phyloP scores from a whole-genome alignment of 208 protist genomes.

The Herpetomonas samuelpessoai region DNA sequence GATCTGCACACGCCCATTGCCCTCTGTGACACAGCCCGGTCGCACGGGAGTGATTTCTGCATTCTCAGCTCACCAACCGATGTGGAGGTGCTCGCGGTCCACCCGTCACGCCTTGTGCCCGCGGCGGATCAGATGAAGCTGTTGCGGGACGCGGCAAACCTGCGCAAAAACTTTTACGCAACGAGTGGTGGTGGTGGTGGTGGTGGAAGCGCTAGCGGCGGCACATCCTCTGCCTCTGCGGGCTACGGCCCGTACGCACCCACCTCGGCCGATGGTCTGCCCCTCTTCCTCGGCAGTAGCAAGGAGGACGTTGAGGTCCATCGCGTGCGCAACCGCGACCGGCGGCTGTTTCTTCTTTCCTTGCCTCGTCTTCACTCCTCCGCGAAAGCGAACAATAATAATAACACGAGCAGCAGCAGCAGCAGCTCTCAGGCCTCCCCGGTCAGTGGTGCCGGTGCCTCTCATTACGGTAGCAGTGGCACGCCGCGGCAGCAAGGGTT shows the following conservation, averaged over 20 bases:
- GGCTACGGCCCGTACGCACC: no score
- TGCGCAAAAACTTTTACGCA: neutral
- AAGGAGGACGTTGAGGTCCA: neutral
- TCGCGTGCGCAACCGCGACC: neutral
- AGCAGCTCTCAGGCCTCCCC: no score
- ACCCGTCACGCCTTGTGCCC: constrained; percentile 18
- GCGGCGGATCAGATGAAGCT: neutral
- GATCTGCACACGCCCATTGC: constrained; percentile 42
- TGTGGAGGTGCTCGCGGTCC: constrained; percentile 28
- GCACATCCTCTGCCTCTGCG: no score
- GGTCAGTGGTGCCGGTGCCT: no score
- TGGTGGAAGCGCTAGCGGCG: neutral
- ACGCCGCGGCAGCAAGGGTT: no score
- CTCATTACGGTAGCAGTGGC: no score
- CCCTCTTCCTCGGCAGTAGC: neutral
- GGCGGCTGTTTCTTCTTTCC: neutral
- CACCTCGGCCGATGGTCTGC: neutral
- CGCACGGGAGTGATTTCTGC: constrained; percentile 17
- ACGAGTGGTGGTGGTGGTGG: neutral
- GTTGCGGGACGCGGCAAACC: constrained; percentile 1
- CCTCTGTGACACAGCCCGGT: constrained; percentile 26
- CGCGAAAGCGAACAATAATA: no score
- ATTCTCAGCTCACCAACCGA: constrained; percentile 37
- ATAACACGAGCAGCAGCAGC: no score
- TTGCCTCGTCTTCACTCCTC: no score